Evolutionary conservation across 2,329 filamentous ascomycete genomes (phyloP).

Genomic region (Ascochyta pisi): DNA sequence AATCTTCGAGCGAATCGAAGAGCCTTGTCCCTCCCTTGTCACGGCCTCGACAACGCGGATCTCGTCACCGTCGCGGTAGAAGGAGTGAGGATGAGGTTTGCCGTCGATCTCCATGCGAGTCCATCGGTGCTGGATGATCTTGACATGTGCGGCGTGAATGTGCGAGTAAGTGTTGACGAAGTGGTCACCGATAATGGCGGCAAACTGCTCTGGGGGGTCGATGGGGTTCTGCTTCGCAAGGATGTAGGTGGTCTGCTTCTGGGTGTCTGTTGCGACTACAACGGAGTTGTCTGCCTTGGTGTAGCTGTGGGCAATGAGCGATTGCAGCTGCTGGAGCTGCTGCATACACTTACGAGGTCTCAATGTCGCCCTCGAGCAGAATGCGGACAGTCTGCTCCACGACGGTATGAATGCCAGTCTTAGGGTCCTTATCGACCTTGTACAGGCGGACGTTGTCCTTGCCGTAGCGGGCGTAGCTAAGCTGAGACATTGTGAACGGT

Average conservation of each 20-base stretch:
- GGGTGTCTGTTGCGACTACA: conserved; percentile 94
- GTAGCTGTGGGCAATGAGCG: conserved; percentile 66
- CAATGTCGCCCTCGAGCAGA: conserved; percentile 90
- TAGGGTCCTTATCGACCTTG: conserved; percentile 85
- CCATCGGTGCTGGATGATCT: conserved; percentile 87
- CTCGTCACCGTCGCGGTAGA: conserved; percentile 88
- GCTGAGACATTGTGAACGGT: conserved; percentile 52
- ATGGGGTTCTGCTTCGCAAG: conserved; percentile 93
- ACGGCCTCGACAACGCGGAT: conserved; percentile 82
- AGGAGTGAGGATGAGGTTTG: conserved; percentile 92
- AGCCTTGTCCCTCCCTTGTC: conserved; percentile 68
- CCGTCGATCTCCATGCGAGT: conserved; percentile 86
- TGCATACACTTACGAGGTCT: conserved; percentile 68
- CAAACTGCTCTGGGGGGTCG: conserved; percentile 91
- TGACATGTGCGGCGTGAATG: conserved; percentile 84
- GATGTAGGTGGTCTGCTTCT: conserved; percentile 93
- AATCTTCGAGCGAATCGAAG: conserved; percentile 79
- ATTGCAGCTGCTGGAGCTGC: not conserved
- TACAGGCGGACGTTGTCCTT: conserved; percentile 99
- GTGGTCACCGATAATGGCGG: conserved; percentile 81
- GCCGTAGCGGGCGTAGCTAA: conserved; percentile 73
- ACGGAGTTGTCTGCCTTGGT: conserved; percentile 93
- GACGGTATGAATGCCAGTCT: conserved; percentile 80
- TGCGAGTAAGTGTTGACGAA: conserved; percentile 88
- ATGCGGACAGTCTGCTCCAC: conserved; percentile 95